Percentiles rank a stretch among this genome's conserved stretches.
phyloP scores from a whole-genome alignment of 2,329 filamentous ascomycete species.

The Aspergillus intermedius region DNA sequence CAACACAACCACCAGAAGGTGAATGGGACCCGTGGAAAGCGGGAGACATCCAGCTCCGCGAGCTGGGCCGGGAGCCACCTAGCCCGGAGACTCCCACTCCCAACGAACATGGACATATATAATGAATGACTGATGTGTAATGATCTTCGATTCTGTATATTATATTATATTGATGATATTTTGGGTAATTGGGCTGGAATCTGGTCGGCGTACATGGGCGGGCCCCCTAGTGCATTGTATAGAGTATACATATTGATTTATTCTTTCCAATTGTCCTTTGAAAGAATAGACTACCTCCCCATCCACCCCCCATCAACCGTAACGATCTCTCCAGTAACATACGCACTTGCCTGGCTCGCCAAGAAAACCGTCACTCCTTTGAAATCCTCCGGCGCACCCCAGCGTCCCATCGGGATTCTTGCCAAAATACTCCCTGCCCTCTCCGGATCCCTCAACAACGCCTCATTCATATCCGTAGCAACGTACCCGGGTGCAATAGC shows the following conservation, averaged over 20 bases:
- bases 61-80: background rate
- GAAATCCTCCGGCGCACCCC: constrained; percentile 81
- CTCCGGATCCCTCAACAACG: constrained; percentile 65
- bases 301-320: constrained; percentile 91
- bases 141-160: background rate
- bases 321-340: constrained; percentile 74
- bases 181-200: background rate
- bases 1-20: background rate
- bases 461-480: constrained; percentile 85
- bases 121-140: background rate
- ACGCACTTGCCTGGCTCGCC: constrained; percentile 67
- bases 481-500: constrained; percentile 87
- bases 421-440: constrained; percentile 67
- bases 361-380: constrained; percentile 75
- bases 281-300: constrained; percentile 55
- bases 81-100: too few relatives aligned
- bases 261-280: too few relatives aligned
- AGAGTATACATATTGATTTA: too few relatives aligned
- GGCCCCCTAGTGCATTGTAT: background rate
- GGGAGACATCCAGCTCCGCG: constrained; percentile 4
- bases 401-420: constrained; percentile 75
- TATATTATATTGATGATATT: background rate
- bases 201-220: background rate
- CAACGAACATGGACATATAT: background rate
- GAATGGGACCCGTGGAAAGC: constrained; percentile 1